phyloP scores from a whole-genome alignment of 371 early-diverging fungal genomes.

The Lichtheimia ramosa region DNA sequence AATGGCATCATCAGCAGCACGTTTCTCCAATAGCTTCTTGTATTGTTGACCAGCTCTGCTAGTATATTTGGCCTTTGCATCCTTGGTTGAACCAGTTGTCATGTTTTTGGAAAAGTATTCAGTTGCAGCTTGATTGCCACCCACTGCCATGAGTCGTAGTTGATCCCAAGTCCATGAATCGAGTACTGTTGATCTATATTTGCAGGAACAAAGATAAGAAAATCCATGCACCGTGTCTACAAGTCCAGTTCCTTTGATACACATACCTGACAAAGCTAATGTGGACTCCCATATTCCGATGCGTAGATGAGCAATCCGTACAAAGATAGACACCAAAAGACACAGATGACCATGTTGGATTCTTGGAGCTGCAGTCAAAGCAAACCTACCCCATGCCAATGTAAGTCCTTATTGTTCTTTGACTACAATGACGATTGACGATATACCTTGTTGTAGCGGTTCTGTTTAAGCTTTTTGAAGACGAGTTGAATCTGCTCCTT shows the following conservation, averaged over 20 bases:
- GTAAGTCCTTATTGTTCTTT: too few species aligned
- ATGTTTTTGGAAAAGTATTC: constrained; percentile 78
- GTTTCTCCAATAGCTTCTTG: constrained; percentile 77
- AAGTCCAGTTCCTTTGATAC: too few species aligned
- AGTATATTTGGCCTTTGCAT: constrained; percentile 85
- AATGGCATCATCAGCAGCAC: constrained; percentile 77
- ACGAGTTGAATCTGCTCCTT: constrained; percentile 76
- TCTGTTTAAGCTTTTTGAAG: constrained; percentile 77
- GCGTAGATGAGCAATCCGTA: constrained; percentile 95
- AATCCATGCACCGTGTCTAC: too few species aligned
- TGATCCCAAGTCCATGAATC: constrained; percentile 96
- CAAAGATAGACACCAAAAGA: constrained; percentile 98
- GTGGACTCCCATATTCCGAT: constrained; percentile 94
- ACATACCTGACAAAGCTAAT: constrained; percentile 93
- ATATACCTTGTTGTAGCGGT: constrained; percentile 79
- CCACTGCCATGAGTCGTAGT: constrained; percentile 90
- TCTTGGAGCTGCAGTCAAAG: constrained; percentile 96
- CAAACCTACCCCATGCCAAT: constrained; percentile 64
- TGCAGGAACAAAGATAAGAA: too few species aligned
- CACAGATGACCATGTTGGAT: constrained; percentile 97
- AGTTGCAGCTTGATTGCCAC: constrained; percentile 78
- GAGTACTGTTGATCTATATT: constrained; percentile 75
- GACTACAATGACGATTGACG: neutral
- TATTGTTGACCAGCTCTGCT: constrained; percentile 77
- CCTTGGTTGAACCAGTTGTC: constrained; percentile 53